Percentiles rank a stretch among this genome's conserved stretches.
Conservation (phyloP, 2,329 filamentous ascomycete species). For the Pleomassaria siparia region DNA sequence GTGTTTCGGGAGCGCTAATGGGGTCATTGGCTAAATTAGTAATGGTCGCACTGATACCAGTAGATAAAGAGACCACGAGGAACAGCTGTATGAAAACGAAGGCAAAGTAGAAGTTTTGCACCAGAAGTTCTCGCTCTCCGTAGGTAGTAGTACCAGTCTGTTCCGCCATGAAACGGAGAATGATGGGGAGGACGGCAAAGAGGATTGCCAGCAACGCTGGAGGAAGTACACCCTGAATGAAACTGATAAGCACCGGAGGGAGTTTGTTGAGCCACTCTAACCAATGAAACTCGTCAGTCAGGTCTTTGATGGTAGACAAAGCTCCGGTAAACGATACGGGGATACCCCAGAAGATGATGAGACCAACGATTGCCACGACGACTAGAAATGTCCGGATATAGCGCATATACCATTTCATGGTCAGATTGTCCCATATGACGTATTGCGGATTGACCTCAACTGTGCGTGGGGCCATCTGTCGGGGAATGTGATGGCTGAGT, state of each 20-base stretch:
- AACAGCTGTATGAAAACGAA: constrained; percentile 97
- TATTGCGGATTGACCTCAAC: constrained; percentile 94
- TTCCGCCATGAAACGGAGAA: constrained; percentile 71
- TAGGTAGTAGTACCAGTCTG: constrained; percentile 83
- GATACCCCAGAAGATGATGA: constrained; percentile 87
- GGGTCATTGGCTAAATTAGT: constrained; percentile 66
- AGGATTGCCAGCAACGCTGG: constrained; percentile 74
- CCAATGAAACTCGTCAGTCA: constrained; percentile 69
- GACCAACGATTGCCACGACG: constrained; percentile 65
- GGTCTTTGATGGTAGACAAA: constrained; percentile 72
- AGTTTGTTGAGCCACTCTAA: constrained; percentile 68
- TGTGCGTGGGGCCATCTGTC: constrained; percentile 87
- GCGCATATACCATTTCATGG: constrained; percentile 88
- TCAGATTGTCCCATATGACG: constrained; percentile 97
- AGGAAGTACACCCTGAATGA: constrained; percentile 85
- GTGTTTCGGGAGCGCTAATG: constrained; percentile 65
- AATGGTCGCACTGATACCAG: constrained; percentile 68
- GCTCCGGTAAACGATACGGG: constrained; percentile 87
- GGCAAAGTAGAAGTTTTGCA: constrained; percentile 89
- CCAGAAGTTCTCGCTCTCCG: constrained; percentile 74
- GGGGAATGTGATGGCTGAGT: constrained; percentile 85
- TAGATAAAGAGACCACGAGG: constrained; percentile 84
- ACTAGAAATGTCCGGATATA: constrained; percentile 73
- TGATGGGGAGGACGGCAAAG: constrained; percentile 76
- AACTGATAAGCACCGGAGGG: constrained; percentile 62